Percentiles rank a stretch among this genome's conserved stretches.
Conservation (phyloP, 2,329 filamentous ascomycete genomes). For the Aspergillus ochraceus region DNA sequence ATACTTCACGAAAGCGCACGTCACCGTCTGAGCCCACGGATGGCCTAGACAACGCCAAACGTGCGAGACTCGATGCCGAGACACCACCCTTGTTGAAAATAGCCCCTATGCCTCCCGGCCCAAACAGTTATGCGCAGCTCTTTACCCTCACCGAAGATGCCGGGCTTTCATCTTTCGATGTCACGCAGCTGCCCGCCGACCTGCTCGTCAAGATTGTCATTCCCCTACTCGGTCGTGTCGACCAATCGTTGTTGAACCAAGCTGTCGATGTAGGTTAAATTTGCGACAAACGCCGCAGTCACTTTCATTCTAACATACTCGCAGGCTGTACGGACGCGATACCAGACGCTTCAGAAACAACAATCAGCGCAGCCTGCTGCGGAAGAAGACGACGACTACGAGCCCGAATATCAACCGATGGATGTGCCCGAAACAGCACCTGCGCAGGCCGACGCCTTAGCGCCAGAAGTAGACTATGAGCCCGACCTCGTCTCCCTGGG, state of each 20-base stretch:
- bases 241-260: constrained; percentile 66
- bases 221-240: constrained; percentile 71
- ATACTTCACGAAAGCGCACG: constrained; percentile 72
- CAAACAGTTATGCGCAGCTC: constrained; percentile 76
- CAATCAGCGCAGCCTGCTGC: constrained; percentile 35
- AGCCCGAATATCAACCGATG: constrained; percentile 77
- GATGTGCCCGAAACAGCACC: constrained; percentile 48
- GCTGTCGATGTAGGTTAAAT: constrained; percentile 64
- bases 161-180: constrained; percentile 76
- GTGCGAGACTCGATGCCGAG: constrained; percentile 67
- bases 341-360: constrained; percentile 37
- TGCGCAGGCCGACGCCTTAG: constrained; percentile 64
- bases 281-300: neutral
- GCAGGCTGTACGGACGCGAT: constrained; percentile 41
- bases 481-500: constrained; percentile 62
- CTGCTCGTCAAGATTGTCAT: constrained; percentile 80
- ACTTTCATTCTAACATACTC: constrained; percentile 14
- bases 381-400: constrained; percentile 88
- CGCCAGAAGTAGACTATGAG: constrained; percentile 71
- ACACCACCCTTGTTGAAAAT: constrained; percentile 54
- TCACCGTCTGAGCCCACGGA: constrained; percentile 69
- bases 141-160: constrained; percentile 81
- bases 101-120: constrained; percentile 71
- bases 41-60: constrained; percentile 74
- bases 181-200: constrained; percentile 72